These are phyloP conservation scores for Ambrosia hybrid DNA, from an alignment of 140 eudicot species.

Conservation along the genomic window DNA sequence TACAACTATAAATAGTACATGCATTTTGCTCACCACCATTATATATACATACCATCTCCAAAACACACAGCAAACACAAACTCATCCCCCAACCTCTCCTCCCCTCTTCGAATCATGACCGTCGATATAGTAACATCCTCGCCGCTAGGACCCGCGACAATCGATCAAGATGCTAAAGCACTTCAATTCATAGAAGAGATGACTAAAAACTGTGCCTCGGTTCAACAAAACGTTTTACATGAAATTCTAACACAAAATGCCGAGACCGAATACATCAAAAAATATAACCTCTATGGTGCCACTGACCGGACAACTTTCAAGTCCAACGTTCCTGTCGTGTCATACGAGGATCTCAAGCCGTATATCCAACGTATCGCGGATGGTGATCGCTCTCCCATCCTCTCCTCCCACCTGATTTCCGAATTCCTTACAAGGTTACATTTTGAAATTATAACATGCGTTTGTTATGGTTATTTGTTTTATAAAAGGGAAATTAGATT, in stretches of 20 bases:
- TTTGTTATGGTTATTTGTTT: too few relatives aligned
- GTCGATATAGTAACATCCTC: constrained; percentile 36
- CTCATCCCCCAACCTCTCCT: neutral
- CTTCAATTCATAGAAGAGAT: constrained; percentile 58
- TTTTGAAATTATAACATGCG: too few relatives aligned
- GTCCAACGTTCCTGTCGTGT: constrained; percentile 56
- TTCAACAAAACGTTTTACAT: constrained; percentile 44
- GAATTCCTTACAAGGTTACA: constrained; percentile 66
- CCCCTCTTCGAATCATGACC: constrained; percentile 32
- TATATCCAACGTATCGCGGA: constrained; percentile 60
- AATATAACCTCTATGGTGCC: constrained; percentile 40
- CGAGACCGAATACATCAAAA: constrained; percentile 41
- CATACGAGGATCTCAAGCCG: constrained; percentile 62
- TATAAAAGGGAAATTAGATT: too few relatives aligned
- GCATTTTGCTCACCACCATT: neutral
- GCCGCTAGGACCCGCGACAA: constrained; percentile 52
- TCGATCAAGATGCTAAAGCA: constrained; percentile 53
- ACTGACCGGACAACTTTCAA: constrained; percentile 50
- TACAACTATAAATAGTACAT: too few relatives aligned
- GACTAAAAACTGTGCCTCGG: constrained; percentile 46
- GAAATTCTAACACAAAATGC: constrained; percentile 55
- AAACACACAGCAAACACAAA: constrained; percentile 13
- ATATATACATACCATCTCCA: constrained; percentile 13
- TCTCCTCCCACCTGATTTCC: constrained; percentile 59
- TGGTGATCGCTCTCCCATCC: constrained; percentile 66